These are phyloP conservation scores for Exophiala xenobiotica DNA, from an alignment of 2,329 filamentous ascomycete species.

Conservation along the genomic window DNA sequence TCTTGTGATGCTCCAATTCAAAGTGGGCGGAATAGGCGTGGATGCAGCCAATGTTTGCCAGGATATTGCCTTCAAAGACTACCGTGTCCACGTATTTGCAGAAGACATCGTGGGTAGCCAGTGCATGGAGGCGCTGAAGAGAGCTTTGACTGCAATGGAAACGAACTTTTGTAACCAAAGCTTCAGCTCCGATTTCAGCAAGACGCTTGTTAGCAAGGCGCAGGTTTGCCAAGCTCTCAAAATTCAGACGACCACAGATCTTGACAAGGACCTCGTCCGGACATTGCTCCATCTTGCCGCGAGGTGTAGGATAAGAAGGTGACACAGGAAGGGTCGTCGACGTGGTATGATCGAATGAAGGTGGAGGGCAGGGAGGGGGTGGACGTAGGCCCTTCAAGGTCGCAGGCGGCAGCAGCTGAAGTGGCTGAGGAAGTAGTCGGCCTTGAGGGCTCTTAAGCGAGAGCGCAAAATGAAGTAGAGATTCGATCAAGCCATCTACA, in stretches of 20 bases:
- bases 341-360: neutral
- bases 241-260: constrained; percentile 22
- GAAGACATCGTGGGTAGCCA: constrained; percentile 25
- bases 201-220: constrained; percentile 19
- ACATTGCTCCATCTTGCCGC: constrained; percentile 20
- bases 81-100: constrained; percentile 26
- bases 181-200: constrained; percentile 29
- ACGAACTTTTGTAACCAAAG: constrained; percentile 24
- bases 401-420: constrained; percentile 1
- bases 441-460: neutral
- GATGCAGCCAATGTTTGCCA: constrained; percentile 26
- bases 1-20: constrained; percentile 21
- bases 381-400: neutral
- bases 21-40: constrained; percentile 28
- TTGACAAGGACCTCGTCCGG: constrained; percentile 29
- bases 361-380: neutral
- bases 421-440: neutral
- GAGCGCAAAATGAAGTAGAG: neutral
- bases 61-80: constrained; percentile 27
- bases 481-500: neutral
- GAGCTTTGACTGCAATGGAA: constrained; percentile 28
- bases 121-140: constrained; percentile 22
- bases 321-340: neutral
- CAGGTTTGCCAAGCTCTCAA: constrained; percentile 20
- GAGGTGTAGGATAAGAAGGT: neutral